Evolutionary conservation across 2,329 filamentous ascomycete species (phyloP).

Genomic region (Cladosporium sp.): DNA sequence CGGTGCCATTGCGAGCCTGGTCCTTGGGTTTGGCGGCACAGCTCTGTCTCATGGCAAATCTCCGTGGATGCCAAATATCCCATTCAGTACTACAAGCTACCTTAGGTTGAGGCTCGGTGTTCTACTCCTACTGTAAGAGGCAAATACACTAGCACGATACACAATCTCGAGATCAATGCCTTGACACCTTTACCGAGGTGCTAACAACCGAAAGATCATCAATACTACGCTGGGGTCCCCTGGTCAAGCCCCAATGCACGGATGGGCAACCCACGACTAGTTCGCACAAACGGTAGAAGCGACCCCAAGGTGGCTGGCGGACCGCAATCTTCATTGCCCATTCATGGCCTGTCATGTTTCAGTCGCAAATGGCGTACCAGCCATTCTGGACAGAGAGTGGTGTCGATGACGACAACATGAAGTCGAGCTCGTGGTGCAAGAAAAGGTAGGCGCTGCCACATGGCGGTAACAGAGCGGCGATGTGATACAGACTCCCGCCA

Average conservation of each 20-base stretch:
- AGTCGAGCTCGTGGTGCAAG: neutral
- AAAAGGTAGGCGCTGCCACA: neutral
- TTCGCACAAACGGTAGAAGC: neutral
- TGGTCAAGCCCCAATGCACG: neutral
- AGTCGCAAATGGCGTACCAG: neutral
- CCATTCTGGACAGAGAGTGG: neutral
- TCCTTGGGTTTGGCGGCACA: neutral
- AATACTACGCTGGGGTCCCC: neutral
- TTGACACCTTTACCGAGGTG: neutral
- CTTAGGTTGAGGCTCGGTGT: neutral
- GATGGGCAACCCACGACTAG: slow-evolving; percentile 4
- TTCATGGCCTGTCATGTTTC: neutral
- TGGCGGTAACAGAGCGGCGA: neutral
- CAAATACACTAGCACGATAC: neutral
- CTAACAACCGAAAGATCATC: neutral
- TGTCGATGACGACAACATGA: neutral
- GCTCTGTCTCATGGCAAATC: neutral
- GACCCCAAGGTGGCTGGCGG: slow-evolving; percentile 4
- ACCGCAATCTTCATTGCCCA: neutral
- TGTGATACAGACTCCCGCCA: neutral
- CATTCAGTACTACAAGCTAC: too few species aligned
- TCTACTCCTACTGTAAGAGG: neutral
- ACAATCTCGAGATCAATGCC: neutral
- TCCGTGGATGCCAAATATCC: too few species aligned
- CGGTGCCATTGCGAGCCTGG: neutral